Percentiles rank a stretch among this genome's conserved stretches.
These are phyloP conservation scores for Trichoderma koningii DNA, from an alignment of 2,329 filamentous ascomycete genomes.

Conservation along the genomic window DNA sequence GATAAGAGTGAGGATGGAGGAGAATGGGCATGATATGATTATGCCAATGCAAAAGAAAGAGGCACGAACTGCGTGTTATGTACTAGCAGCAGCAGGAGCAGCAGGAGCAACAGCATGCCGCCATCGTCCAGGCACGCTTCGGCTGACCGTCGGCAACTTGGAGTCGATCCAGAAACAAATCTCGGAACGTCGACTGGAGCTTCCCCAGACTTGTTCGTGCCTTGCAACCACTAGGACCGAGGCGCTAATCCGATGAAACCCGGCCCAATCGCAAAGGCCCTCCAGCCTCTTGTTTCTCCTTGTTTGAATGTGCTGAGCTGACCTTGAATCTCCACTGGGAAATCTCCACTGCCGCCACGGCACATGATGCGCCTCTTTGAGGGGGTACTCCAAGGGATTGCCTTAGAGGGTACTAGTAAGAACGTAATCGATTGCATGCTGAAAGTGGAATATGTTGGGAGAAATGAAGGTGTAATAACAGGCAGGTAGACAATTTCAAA, in stretches of 20 bases:
- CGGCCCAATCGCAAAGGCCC: conserved; percentile 22
- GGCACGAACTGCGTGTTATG: conserved; percentile 28
- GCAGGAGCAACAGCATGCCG: not conserved
- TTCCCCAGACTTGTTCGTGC: conserved; percentile 24
- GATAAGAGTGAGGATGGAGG: not conserved
- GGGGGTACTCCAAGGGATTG: conserved; percentile 1
- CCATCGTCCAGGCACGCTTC: not conserved
- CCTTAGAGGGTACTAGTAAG: conserved; percentile 16
- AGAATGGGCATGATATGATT: not conserved
- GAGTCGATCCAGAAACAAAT: too few relatives aligned
- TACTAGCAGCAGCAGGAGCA: not conserved
- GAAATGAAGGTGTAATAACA: not conserved
- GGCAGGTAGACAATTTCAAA: too few relatives aligned
- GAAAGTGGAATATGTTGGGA: conserved; percentile 17
- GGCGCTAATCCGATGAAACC: conserved; percentile 37
- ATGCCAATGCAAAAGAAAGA: not conserved
- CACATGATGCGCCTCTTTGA: conserved; percentile 17
- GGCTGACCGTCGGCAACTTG: conserved; percentile 27
- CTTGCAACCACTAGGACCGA: conserved; percentile 9
- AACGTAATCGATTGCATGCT: not conserved
- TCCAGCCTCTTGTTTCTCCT: too few relatives aligned
- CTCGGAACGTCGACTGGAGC: conserved; percentile 28
- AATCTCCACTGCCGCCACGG: conserved; percentile 19
- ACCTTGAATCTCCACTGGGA: not conserved
- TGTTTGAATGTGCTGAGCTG: conserved; percentile 12